Conservation (phyloP, 2,329 filamentous ascomycete genomes). For the Diaporthe capsici region DNA sequence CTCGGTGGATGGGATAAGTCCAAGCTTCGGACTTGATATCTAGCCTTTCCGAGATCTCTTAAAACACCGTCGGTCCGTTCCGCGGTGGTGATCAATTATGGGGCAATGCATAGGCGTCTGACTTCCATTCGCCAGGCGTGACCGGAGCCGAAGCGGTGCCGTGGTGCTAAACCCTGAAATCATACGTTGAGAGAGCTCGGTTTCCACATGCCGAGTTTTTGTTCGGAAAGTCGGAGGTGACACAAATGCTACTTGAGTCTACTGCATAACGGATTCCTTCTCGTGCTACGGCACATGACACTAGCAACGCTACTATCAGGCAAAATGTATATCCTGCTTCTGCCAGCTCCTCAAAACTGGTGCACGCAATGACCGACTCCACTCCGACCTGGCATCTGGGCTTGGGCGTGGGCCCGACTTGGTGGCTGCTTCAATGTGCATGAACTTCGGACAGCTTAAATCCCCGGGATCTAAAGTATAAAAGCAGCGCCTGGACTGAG, state of each 20-base stretch:
- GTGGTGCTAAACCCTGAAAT: background rate
- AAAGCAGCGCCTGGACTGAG: background rate
- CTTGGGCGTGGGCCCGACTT: background rate
- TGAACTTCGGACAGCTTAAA: background rate
- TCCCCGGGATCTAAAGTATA: background rate
- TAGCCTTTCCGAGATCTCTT: background rate
- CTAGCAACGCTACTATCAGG: background rate
- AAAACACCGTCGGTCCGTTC: background rate
- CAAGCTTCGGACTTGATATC: background rate
- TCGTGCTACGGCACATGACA: background rate
- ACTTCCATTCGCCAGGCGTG: background rate
- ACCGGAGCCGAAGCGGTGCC: conserved; percentile 12
- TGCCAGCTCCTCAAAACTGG: background rate
- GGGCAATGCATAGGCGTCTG: background rate
- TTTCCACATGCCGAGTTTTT: background rate
- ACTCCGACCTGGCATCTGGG: background rate
- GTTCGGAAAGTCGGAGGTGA: background rate
- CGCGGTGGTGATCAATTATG: background rate
- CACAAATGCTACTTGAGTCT: background rate
- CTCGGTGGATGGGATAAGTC: too few relatives aligned
- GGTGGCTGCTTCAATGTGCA: background rate
- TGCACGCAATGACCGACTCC: background rate
- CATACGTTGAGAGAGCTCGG: background rate
- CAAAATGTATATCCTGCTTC: background rate
- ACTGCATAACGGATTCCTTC: background rate